Conservation (phyloP, 345 rosid species). For the Syzygium aqueum region DNA sequence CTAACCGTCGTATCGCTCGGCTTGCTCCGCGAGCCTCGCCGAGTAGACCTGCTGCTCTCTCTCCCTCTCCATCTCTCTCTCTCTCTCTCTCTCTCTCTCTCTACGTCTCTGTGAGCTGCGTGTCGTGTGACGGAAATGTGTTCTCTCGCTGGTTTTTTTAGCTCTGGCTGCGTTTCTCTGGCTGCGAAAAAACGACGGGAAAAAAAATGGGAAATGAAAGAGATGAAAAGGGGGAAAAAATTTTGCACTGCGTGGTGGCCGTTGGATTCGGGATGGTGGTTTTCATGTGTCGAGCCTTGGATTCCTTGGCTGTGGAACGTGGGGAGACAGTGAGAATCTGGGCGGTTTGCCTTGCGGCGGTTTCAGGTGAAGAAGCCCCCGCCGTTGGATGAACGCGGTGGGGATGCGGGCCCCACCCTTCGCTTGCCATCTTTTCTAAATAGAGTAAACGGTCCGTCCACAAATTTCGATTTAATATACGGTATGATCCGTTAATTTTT, state of each 20-base stretch:
- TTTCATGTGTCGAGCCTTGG: background rate
- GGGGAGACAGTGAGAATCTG: too few species aligned
- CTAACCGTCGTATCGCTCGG: constrained; percentile 84
- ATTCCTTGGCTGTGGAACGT: background rate
- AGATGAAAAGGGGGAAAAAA: background rate
- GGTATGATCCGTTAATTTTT: too few species aligned
- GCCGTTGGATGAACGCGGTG: background rate
- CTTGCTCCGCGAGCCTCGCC: constrained; percentile 91
- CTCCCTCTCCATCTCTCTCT: constrained; percentile 59
- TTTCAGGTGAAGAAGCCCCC: background rate
- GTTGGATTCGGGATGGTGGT: background rate
- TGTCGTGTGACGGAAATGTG: background rate
- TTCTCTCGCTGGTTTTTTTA: too few species aligned
- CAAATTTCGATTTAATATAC: too few species aligned
- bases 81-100: background rate
- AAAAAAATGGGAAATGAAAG: too few species aligned
- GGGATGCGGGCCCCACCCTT: too few species aligned
- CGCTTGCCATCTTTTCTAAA: too few species aligned
- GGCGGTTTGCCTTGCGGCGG: background rate
- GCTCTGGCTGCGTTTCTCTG: background rate
- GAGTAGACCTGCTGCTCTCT: constrained; percentile 75
- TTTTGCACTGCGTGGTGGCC: background rate
- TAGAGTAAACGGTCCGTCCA: too few species aligned
- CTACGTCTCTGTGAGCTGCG: background rate
- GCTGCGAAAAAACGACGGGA: background rate